phyloP scores from a whole-genome alignment of 306 rosid genomes.

The Malus sieversii region DNA sequence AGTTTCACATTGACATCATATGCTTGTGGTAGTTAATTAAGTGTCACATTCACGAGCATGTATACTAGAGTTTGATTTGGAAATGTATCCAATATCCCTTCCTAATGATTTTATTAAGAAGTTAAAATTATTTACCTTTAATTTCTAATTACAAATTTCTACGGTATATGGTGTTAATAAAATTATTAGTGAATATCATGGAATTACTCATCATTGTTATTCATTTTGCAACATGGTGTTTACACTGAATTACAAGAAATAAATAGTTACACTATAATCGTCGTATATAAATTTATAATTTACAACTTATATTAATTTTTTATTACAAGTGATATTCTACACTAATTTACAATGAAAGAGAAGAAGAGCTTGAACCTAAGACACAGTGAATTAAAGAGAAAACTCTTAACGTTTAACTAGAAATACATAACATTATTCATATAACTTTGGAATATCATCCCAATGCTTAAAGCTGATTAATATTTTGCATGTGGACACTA shows the following conservation, averaged over 20 bases:
- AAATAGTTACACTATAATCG: no score
- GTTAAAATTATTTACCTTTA: neutral
- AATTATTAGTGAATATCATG: no score
- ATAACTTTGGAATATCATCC: neutral
- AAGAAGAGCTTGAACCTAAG: fast-evolving
- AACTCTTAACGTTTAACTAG: neutral
- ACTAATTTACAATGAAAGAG: no score
- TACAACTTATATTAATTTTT: no score
- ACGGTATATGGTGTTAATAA: no score
- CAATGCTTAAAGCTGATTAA: neutral
- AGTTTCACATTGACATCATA: neutral
- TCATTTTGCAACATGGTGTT: no score
- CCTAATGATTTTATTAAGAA: no score
- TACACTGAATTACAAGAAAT: no score
- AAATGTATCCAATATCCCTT: neutral
- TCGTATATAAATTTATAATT: no score
- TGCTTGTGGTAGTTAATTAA: neutral
- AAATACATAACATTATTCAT: neutral
- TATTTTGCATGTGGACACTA: neutral
- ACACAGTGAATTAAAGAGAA: no score
- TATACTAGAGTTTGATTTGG: neutral
- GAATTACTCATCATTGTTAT: no score
- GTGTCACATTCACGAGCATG: neutral
- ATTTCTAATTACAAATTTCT: neutral
- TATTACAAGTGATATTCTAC: no score